Evolutionary conservation across 2,329 filamentous ascomycete species (phyloP).

Genomic region (Aureobasidium lini): DNA sequence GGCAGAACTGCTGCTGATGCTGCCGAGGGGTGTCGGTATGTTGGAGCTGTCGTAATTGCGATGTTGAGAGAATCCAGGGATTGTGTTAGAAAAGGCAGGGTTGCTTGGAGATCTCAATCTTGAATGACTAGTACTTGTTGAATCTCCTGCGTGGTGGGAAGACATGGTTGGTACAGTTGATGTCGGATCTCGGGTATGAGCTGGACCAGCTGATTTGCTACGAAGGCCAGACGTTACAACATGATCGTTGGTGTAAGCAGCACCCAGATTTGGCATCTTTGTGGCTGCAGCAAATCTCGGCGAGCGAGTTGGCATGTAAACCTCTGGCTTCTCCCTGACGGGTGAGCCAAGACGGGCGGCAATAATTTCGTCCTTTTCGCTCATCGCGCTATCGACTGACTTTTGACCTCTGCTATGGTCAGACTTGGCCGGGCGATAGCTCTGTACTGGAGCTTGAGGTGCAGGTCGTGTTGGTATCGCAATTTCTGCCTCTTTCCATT

Average conservation of each 20-base stretch:
- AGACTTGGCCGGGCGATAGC: background rate
- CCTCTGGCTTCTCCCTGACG: constrained; percentile 17
- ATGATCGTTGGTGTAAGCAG: constrained; percentile 7
- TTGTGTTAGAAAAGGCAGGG: background rate
- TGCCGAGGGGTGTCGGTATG: constrained; percentile 7
- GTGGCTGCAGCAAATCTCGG: constrained; percentile 3
- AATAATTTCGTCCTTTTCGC: constrained; percentile 17
- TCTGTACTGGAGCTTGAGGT: background rate
- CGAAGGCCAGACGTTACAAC: constrained; percentile 14
- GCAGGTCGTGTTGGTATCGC: background rate
- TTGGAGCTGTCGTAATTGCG: constrained; percentile 9
- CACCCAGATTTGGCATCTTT: background rate
- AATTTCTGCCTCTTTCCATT: constrained; percentile 25
- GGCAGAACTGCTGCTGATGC: constrained; percentile 12
- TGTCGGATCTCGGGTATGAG: background rate
- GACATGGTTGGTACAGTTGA: background rate
- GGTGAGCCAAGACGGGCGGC: constrained; percentile 20
- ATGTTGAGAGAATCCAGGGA: constrained; percentile 3
- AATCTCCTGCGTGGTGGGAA: background rate
- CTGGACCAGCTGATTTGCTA: constrained; percentile 1
- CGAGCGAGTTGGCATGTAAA: constrained; percentile 17
- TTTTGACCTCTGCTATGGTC: background rate
- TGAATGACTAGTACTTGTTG: background rate
- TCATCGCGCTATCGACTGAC: constrained; percentile 8
- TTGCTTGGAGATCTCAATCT: background rate